Base-by-base conservation (phyloP, 225 moss, liverwort and hornwort species). In the Bryoerythrophyllum caledonicum region DNA sequence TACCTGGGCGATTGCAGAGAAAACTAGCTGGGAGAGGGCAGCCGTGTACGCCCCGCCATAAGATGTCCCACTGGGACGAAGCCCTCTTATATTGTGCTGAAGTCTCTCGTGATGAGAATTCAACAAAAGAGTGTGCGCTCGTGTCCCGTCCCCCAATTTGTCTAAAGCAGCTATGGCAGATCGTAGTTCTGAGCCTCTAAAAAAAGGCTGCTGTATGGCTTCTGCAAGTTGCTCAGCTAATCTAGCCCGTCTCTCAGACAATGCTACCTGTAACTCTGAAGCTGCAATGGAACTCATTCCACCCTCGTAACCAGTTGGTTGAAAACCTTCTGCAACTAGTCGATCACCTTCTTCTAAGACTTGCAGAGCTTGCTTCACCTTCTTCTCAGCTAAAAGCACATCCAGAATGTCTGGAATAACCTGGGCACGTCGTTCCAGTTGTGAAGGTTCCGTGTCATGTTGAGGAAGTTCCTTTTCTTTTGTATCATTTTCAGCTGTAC, bases 1-100 rank as follows among this genome's bases (percentile, higher is more conserved):
- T 73, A 82, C 87, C 87, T 93, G 93, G 26, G 93, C 93, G 71
- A 91, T 87, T 8, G 90, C 93, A 68, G 93, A 93, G 69, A 93
- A 93, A 13, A 93, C 93, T 61, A 93, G 77, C 71, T 93, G 93
- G 21, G 93, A 91, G 19, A 93, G 82, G 19, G 93, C 89, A 64
- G 93, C 93, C 52, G 93, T 93, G 51, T 91, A 93, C 60, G 93
- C 89, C 9, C 93, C 93, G 48, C 93, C 93, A 68, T 93, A 87
- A 21, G 93, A 93, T 70, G 89, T 93, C 65, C 93, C 93, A 71
- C 90, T 91, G 3, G 90, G 93, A 70, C 93, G 73, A 26, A 93
- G 69, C 6, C 89, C 87, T 81, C 90, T 82, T 6, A 87, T 91
- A 41, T 89, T 93, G 78, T 93, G 91, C 84, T 87, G 91, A 70